Conservation (phyloP, 345 rosid genomes). For the Isatis tinctoria region DNA sequence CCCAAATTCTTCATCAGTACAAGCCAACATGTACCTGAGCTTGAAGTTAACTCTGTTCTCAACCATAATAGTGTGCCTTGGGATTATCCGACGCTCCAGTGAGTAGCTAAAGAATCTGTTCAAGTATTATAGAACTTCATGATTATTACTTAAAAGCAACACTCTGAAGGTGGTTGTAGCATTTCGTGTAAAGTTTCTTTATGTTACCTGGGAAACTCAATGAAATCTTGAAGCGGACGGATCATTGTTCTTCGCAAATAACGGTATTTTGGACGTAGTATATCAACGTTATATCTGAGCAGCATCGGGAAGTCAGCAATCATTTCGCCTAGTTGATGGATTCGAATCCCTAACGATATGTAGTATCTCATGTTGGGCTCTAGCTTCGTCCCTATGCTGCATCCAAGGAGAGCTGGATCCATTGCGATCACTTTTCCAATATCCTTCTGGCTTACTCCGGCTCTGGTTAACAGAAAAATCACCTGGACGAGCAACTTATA, state of each 20-base stretch:
- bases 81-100: conserved; percentile 74
- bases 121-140: not conserved
- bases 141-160: not conserved
- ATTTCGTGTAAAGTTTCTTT: not conserved
- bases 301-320: conserved; percentile 88
- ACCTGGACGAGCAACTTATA: too few species aligned
- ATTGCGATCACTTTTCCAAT: conserved; percentile 76
- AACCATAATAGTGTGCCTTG: conserved; percentile 65
- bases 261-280: conserved; percentile 71
- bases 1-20: conserved; percentile 62
- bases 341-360: conserved; percentile 67
- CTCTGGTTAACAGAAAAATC: conserved; percentile 77
- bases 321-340: conserved; percentile 69
- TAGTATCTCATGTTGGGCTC: conserved; percentile 71
- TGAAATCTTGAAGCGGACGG: conserved; percentile 75
- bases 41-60: conserved; percentile 75
- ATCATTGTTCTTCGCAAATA: conserved; percentile 83
- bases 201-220: conserved; percentile 79
- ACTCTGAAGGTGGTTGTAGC: not conserved
- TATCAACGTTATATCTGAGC: conserved; percentile 67
- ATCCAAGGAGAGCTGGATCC: conserved; percentile 86
- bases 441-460: conserved; percentile 68
- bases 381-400: conserved; percentile 70
- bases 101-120: conserved; percentile 94
- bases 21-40: conserved; percentile 69